phyloP scores from a whole-genome alignment of 1,284 basidiomycete genomes.

The Ganoderma boninense region DNA sequence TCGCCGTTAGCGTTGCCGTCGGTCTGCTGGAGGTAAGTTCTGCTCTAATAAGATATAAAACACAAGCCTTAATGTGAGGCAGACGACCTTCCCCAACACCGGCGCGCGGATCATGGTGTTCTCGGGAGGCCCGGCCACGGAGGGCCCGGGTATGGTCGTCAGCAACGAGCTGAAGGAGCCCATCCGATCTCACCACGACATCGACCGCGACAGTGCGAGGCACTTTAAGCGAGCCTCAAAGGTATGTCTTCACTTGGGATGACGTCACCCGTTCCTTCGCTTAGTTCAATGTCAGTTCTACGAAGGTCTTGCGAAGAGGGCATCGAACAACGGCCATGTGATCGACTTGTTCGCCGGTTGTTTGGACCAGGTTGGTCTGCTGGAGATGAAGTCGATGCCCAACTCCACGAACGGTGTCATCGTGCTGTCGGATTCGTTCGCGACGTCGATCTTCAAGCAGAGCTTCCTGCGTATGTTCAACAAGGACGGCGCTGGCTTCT shows the following conservation, averaged over 20 bases:
- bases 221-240: conserved; percentile 98
- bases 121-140: conserved; percentile 95
- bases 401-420: conserved; percentile 98
- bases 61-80: conserved; percentile 1
- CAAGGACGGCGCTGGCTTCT: conserved; percentile 93
- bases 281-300: conserved; percentile 75
- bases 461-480: conserved; percentile 94
- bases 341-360: conserved; percentile 98
- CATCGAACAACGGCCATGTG: conserved; percentile 93
- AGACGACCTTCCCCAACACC: conserved; percentile 95
- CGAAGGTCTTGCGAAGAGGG: conserved; percentile 94
- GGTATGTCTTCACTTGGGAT: conserved; percentile 52
- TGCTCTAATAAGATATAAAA: background rate
- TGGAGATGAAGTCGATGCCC: conserved; percentile 97
- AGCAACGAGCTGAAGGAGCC: conserved; percentile 96
- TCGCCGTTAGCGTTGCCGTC: conserved; percentile 93
- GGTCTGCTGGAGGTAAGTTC: conserved; percentile 86
- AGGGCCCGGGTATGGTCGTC: conserved; percentile 97
- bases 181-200: conserved; percentile 99
- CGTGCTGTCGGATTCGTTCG: conserved; percentile 96
- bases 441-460: conserved; percentile 99
- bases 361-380: conserved; percentile 95
- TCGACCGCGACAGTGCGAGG: conserved; percentile 96
- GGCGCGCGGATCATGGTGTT: conserved; percentile 98
- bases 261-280: conserved; percentile 11